phyloP scores from a whole-genome alignment of 2,329 filamentous ascomycete genomes.

The Didymella keratinophila region DNA sequence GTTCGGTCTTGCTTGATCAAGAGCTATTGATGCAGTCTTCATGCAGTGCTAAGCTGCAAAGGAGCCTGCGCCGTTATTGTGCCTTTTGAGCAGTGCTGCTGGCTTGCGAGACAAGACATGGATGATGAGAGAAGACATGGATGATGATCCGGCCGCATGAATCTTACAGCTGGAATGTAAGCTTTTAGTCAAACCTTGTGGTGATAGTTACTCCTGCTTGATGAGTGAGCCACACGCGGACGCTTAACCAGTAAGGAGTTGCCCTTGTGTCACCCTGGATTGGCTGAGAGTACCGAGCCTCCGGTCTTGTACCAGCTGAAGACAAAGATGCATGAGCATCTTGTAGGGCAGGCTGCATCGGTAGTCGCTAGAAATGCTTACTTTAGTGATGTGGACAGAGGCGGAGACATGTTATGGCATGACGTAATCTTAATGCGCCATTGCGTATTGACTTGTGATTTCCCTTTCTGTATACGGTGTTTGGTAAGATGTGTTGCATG shows the following conservation, averaged over 20 bases:
- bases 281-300: not conserved
- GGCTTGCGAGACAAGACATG: not conserved
- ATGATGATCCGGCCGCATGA: not conserved
- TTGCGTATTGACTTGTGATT: too few relatives aligned
- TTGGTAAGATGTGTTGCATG: too few relatives aligned
- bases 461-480: too few relatives aligned
- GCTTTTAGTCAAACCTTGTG: not conserved
- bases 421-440: too few relatives aligned
- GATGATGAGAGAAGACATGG: not conserved
- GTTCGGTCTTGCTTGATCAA: not conserved
- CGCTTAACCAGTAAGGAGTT: not conserved
- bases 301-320: not conserved
- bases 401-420: too few relatives aligned
- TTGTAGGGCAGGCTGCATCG: too few relatives aligned
- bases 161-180: not conserved
- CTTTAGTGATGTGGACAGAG: too few relatives aligned
- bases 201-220: not conserved
- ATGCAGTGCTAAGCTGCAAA: not conserved
- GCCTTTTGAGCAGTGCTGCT: not conserved
- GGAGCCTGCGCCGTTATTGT: not conserved
- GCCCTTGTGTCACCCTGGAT: not conserved
- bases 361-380: too few relatives aligned
- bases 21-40: not conserved
- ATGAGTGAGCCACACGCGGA: not conserved
- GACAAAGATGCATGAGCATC: not conserved